phyloP scores from a whole-genome alignment of 441 rosid genomes.

The Omphalea diandra region DNA sequence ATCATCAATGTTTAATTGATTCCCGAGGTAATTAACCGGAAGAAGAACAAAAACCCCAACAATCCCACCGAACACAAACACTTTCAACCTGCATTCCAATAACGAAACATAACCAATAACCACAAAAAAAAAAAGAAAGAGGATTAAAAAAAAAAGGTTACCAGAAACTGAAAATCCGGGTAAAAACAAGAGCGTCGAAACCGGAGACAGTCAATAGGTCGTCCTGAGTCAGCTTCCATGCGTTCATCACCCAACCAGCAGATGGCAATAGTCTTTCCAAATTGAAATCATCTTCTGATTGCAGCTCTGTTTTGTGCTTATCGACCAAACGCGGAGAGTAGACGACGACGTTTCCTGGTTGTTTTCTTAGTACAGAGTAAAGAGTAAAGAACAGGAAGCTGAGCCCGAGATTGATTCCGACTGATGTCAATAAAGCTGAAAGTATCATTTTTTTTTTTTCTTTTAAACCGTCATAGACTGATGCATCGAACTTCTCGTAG shows the following conservation, averaged over 20 bases:
- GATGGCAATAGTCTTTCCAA: constrained; percentile 78
- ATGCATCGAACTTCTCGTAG: too few relatives aligned
- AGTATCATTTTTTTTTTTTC: constrained; percentile 62
- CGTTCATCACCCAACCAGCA: constrained; percentile 77
- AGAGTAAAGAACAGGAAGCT: constrained; percentile 71
- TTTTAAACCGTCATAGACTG: too few relatives aligned
- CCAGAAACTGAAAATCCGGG: constrained; percentile 68
- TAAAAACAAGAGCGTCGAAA: constrained; percentile 73
- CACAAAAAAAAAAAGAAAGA: neutral
- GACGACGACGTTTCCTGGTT: constrained; percentile 62
- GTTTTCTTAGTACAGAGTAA: constrained; percentile 78
- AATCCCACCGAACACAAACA: constrained; percentile 61
- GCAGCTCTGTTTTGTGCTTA: constrained; percentile 33
- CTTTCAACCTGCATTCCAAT: constrained; percentile 56
- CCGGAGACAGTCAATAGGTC: constrained; percentile 57
- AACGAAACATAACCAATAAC: neutral
- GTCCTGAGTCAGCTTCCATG: constrained; percentile 67
- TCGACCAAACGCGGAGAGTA: constrained; percentile 67
- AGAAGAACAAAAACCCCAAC: constrained; percentile 76
- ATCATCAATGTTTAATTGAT: constrained; percentile 50
- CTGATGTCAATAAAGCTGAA: constrained; percentile 87
- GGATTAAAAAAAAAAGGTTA: constrained; percentile 8
- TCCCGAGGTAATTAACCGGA: constrained; percentile 80
- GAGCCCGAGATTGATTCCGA: constrained; percentile 88
- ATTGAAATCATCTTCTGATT: constrained; percentile 35